These are phyloP conservation scores for Syzygium aqueum DNA, from an alignment of 345 rosid species.

Conservation along the genomic window DNA sequence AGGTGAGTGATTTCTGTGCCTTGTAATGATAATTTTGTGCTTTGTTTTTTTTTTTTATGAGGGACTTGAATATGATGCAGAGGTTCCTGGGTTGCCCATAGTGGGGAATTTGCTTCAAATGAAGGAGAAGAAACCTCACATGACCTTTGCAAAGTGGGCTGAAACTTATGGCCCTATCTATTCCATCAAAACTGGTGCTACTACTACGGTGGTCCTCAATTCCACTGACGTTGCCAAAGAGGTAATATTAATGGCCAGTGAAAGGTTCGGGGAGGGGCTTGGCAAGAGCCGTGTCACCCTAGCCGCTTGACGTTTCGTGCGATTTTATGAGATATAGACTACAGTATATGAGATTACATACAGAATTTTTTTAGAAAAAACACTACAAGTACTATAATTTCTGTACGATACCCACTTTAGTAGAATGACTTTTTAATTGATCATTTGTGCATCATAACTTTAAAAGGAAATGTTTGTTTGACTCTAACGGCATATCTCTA, in stretches of 20 bases:
- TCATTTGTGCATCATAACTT: background rate
- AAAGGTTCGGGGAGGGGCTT: background rate
- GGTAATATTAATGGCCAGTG: conserved; percentile 16
- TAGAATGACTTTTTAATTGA: no score
- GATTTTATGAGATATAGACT: background rate
- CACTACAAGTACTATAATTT: no score
- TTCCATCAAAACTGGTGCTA: conserved; percentile 56
- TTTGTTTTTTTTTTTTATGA: background rate
- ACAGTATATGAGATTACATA: no score
- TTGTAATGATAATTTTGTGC: background rate
- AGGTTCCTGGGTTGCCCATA: conserved; percentile 64
- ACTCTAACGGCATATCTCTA: background rate
- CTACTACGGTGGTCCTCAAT: conserved; percentile 54
- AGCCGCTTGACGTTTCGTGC: background rate
- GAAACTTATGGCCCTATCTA: no score
- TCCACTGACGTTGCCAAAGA: conserved; percentile 67
- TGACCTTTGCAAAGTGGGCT: no score
- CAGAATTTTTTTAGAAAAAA: no score
- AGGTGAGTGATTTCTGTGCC: background rate
- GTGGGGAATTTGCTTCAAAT: background rate
- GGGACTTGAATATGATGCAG: conserved; percentile 22
- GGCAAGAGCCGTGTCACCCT: background rate
- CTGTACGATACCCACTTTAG: no score
- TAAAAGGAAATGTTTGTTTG: no score
- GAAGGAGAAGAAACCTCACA: no score